Base-by-base conservation (phyloP, 2,329 filamentous ascomycete species). In the Fusarium chuoi region DNA sequence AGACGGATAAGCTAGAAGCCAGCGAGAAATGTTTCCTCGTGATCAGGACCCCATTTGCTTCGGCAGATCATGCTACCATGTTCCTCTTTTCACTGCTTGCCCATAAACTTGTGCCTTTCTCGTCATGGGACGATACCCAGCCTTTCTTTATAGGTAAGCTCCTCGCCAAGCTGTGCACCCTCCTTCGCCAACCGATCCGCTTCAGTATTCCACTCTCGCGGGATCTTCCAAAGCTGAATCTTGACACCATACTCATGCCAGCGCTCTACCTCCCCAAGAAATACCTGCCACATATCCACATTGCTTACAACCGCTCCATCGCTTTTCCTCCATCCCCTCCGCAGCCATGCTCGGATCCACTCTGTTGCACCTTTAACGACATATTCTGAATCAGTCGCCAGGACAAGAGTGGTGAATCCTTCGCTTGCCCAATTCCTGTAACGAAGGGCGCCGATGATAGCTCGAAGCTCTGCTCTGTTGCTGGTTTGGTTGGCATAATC, bases 221-320 rank as follows among this genome's bases (percentile, higher is more conserved):
- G 82, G 39, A 89, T 86, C 54, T 75, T 79, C 87, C 87, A 89
- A 72, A 89, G 84, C 44, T 80, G 36, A n/a, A 89, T 78, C 12
- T 73, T 62, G 30, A 87, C 42, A 0, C 82, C 82, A 1, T 55
- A 0, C 1, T 77, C 71, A 7, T 79, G 30, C 26, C 57, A 71
- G 30, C 70, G 66, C 68, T 86, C 83, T 4, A 84, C 67, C 59
- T 85, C 82, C 1, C 81, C 81, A 15, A 88, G 78, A 6, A 90
- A 77, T 20, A 78, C 69, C 74, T 88, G 79, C 87, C 89, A 90
- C 28, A 90, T 69, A 67, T 90, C 87, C 65, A 76, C 80, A 68
- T 89, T 89, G 76, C 85, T 85, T 51, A 89, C 85, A 2, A 74
- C 65, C 2, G 20, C 70, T 0, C 81, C 78, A 5, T 56, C 67